phyloP scores from a whole-genome alignment of 805 yeast species.

The Wickerhamomyces bovis region DNA sequence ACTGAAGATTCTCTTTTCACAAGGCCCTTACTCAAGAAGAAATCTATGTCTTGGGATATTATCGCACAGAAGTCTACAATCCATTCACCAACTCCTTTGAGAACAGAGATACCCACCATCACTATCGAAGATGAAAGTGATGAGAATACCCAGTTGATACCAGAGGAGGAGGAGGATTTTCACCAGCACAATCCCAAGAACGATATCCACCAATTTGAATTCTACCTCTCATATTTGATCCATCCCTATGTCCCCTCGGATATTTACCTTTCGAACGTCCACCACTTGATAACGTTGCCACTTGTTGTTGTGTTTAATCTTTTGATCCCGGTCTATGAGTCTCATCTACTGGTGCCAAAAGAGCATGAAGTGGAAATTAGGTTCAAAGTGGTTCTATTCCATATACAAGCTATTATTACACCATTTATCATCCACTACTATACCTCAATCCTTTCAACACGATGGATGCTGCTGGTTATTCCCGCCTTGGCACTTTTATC shows the following conservation, averaged over 20 bases:
- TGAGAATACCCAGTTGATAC: background rate
- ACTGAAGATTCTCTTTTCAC: background rate
- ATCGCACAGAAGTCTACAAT: background rate
- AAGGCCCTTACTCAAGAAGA: background rate
- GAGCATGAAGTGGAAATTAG: background rate
- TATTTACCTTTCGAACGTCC: background rate
- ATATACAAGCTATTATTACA: background rate
- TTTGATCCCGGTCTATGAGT: conserved; percentile 1
- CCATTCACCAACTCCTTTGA: background rate
- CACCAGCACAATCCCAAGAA: no score
- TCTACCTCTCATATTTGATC: background rate
- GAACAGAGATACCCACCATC: background rate
- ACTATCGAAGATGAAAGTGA: background rate
- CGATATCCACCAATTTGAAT: background rate
- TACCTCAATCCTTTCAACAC: background rate
- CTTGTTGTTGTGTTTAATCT: conserved; percentile 4
- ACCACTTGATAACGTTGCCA: background rate
- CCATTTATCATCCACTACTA: conserved; percentile 1
- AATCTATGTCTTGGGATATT: background rate
- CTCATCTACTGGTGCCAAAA: background rate
- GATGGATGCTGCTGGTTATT: background rate
- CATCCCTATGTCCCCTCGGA: background rate
- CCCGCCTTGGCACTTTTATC: background rate
- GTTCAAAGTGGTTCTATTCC: background rate
- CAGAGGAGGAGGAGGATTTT: background rate